Conservation (phyloP, 208 protist genomes). For the Acanthamoeba polyphaga region DNA sequence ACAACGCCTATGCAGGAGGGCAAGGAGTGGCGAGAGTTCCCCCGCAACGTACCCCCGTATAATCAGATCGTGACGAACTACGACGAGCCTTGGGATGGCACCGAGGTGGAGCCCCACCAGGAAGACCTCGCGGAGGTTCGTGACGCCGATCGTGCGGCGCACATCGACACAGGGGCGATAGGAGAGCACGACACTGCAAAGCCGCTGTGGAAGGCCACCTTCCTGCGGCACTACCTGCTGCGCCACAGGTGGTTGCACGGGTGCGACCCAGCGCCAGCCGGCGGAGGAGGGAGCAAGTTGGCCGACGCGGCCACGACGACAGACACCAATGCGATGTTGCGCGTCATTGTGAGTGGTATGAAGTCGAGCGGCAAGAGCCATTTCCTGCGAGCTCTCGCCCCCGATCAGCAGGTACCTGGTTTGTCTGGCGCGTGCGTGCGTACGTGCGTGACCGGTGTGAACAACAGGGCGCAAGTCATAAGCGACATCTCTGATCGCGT, state of each 20-base stretch:
- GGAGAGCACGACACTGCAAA: too few species aligned
- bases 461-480: too few species aligned
- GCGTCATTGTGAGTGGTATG: neutral
- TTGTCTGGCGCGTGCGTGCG: neutral
- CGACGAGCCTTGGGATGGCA: neutral
- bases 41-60: too few species aligned
- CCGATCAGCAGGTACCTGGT: neutral
- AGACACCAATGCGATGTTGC: neutral
- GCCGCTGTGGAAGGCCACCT: neutral
- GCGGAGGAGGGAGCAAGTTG: too few species aligned
- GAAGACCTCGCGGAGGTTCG: too few species aligned
- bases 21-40: too few species aligned
- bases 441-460: too few species aligned
- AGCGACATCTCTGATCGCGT: neutral
- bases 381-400: neutral
- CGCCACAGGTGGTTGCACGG: neutral
- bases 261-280: neutral
- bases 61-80: neutral
- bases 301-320: neutral
- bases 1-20: too few species aligned
- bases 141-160: too few species aligned
- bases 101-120: neutral
- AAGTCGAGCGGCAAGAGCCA: neutral
- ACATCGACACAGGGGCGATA: too few species aligned
- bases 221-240: neutral